Base-by-base conservation (phyloP, 768 basidiomycete species). In the Dendrothele bispora region DNA sequence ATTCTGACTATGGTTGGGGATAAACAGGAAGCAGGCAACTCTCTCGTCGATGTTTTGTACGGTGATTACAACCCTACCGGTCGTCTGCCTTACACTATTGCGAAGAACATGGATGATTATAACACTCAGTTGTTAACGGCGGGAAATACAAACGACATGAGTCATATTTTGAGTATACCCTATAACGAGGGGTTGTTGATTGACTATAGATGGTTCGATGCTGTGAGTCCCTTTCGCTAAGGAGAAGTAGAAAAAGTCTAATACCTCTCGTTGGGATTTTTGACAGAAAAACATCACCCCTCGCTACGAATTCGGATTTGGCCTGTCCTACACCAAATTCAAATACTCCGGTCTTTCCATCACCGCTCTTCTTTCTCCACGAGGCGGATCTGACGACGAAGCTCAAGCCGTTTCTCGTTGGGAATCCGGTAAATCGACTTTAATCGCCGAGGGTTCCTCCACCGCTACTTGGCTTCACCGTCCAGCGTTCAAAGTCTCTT, bases 231-330 rank as follows among this genome's bases (percentile, higher is more conserved):
- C 55, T 50, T 12, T 64, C 64, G 1, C 14, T 2, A n/a, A n/a
- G n/a, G n/a, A n/a, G n/a, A n/a, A n/a, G n/a, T n/a, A n/a, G n/a
- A n/a, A n/a, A n/a, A n/a, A n/a, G 3, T 22, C 10, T 12, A 15
- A 43, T 11, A 11, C 25, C 36, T 21, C n/a, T 21, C 20, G 15
- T 22, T 32, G 64, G 25, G 65, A 25, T n/a, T 45, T 28, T 15
- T 40, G 44, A 25, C 27, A 86, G 79, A 69, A 79, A 64, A 78
- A 84, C 52, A 89, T 91, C 53, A 74, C 74, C 1, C 91, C 91
- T 3, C 86, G 88, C 29, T 92, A 82, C 58, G 89, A 91, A 59
- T 98, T 98, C 62, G 94, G 94, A 4, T 95, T 84, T 61, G 94
- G 94, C 0, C 63, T 95, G 59, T 88, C 84, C 47, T 98, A 97